phyloP scores from a whole-genome alignment of 495 filamentous ascomycete genomes.

The Lentithecium fluviatile region DNA sequence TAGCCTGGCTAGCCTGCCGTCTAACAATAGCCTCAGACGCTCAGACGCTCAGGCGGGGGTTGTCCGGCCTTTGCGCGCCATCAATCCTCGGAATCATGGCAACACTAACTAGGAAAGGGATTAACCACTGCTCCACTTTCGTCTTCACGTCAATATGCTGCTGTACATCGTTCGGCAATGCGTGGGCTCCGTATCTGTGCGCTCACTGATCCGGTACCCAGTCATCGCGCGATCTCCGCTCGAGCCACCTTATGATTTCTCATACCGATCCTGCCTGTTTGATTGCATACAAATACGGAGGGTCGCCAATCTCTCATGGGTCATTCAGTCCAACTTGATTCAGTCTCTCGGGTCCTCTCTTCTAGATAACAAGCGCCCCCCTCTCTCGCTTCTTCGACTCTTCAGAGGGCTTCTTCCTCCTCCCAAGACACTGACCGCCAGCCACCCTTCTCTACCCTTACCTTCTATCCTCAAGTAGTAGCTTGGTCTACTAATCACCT shows the following conservation, averaged over 20 bases:
- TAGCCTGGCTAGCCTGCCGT: slow-evolving; percentile 23
- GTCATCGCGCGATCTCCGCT: slow-evolving; percentile 35
- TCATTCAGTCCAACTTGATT: slow-evolving; percentile 16
- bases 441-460: too few relatives aligned
- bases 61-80: slow-evolving; percentile 31
- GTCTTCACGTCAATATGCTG: slow-evolving; percentile 38
- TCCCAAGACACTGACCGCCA: slow-evolving; percentile 12
- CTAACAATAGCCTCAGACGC: slow-evolving; percentile 38
- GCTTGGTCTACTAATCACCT: not conserved
- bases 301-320: slow-evolving; percentile 15
- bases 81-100: slow-evolving; percentile 35
- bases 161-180: slow-evolving; percentile 33
- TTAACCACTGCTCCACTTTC: slow-evolving; percentile 29
- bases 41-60: slow-evolving; percentile 30
- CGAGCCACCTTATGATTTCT: slow-evolving; percentile 23
- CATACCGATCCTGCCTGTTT: slow-evolving; percentile 5
- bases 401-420: slow-evolving; percentile 5
- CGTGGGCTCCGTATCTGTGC: slow-evolving; percentile 36
- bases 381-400: slow-evolving; percentile 12
- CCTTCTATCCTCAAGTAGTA: not conserved
- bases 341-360: slow-evolving; percentile 22
- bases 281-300: slow-evolving; percentile 37
- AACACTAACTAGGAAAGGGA: slow-evolving; percentile 34
- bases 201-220: slow-evolving; percentile 32
- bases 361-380: slow-evolving; percentile 12